phyloP scores from a whole-genome alignment of 1,139 yeast genomes.

The Taphrina confusa region DNA sequence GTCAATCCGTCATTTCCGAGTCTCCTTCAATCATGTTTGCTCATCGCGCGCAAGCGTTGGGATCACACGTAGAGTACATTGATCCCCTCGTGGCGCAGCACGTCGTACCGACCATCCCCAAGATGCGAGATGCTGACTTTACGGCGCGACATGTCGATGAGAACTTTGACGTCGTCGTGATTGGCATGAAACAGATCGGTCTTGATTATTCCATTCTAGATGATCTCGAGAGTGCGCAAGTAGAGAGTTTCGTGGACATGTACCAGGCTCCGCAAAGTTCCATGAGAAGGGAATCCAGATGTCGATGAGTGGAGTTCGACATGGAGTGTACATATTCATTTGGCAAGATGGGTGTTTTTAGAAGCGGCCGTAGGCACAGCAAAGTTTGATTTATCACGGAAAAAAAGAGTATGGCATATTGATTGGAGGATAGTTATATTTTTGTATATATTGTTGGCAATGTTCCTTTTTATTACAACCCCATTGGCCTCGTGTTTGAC shows the following conservation, averaged over 20 bases:
- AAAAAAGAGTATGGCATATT: too few species aligned
- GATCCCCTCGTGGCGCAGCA: constrained; percentile 23
- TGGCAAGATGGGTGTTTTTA: too few species aligned
- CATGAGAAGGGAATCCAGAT: constrained; percentile 10
- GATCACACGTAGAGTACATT: not conserved
- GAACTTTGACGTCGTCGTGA: constrained; percentile 13
- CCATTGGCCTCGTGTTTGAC: too few species aligned
- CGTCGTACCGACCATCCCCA: not conserved
- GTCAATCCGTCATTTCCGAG: constrained; percentile 23
- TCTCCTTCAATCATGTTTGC: constrained; percentile 21
- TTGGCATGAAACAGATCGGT: constrained; percentile 16
- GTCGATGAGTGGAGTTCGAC: constrained; percentile 2
- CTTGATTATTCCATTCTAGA: constrained; percentile 11
- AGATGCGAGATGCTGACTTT: not conserved
- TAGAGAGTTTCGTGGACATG: constrained; percentile 11
- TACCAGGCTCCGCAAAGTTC: not conserved
- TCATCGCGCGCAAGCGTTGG: constrained; percentile 3
- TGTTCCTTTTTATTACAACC: too few species aligned
- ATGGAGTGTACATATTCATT: too few species aligned
- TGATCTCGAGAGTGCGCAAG: not conserved
- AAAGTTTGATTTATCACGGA: too few species aligned
- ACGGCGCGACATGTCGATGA: constrained; percentile 2
- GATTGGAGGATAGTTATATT: too few species aligned
- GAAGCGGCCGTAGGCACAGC: too few species aligned
- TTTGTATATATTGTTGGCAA: too few species aligned